Conservation (phyloP, 179 eudicot species). For the Sideroxylon spinosum region DNA sequence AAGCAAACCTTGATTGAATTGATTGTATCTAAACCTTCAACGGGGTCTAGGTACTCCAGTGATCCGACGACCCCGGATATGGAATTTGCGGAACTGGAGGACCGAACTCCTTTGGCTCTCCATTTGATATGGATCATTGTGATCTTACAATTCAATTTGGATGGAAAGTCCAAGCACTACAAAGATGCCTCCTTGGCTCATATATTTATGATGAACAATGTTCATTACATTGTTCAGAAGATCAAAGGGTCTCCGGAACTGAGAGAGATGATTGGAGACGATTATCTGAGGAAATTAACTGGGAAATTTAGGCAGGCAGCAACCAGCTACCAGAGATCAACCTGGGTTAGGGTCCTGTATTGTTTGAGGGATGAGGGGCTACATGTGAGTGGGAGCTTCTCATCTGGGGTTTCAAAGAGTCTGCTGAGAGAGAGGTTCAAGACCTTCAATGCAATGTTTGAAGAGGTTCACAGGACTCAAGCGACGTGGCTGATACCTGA, state of each 20-base stretch:
- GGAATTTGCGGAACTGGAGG: conserved; percentile 45
- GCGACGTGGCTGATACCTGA: conserved; percentile 66
- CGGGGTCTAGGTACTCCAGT: conserved; percentile 45
- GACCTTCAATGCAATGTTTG: conserved; percentile 61
- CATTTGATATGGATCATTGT: conserved; percentile 69
- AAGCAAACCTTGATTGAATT: conserved; percentile 50
- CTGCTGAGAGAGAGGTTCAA: conserved; percentile 69
- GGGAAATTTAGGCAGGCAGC: conserved; percentile 51
- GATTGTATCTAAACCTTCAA: conserved; percentile 45
- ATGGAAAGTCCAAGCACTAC: conserved; percentile 55
- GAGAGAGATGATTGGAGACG: conserved; percentile 61
- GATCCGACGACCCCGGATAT: conserved; percentile 43
- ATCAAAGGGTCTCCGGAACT: conserved; percentile 58
- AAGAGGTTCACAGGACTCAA: conserved; percentile 68
- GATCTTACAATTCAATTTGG: conserved; percentile 51
- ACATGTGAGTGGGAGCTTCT: conserved; percentile 58
- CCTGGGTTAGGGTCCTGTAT: conserved; percentile 60
- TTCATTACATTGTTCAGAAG: conserved; percentile 65
- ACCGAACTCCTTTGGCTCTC: conserved; percentile 38
- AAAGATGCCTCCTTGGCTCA: conserved; percentile 50
- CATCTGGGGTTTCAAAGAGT: conserved; percentile 60
- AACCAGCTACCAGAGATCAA: conserved; percentile 54
- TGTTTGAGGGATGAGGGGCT: conserved; percentile 76
- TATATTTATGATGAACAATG: conserved; percentile 69
- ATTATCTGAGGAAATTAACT: conserved; percentile 45